These are phyloP conservation scores for Venturia effusa DNA, from an alignment of 2,329 filamentous ascomycete species.

Conservation along the genomic window DNA sequence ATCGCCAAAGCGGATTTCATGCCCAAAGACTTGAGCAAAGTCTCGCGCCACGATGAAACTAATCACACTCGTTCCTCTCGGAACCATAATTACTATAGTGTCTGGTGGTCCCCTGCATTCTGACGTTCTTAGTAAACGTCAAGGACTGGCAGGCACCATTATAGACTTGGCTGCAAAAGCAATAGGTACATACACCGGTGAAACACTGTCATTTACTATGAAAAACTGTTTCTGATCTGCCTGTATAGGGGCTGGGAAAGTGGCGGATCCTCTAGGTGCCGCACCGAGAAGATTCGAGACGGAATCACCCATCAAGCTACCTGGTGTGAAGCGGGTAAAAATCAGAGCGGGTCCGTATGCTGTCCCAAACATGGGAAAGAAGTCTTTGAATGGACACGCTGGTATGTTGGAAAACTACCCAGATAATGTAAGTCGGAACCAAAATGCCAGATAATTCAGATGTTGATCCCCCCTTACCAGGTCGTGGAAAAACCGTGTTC, in stretches of 20 bases:
- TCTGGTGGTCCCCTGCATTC: background rate
- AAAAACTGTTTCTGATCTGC: background rate
- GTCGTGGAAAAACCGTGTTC: conserved; percentile 6
- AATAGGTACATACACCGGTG: background rate
- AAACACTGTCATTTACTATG: background rate
- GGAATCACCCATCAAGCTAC: background rate
- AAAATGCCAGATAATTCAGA: background rate
- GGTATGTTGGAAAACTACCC: conserved; percentile 11
- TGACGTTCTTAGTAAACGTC: background rate
- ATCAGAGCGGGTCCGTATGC: conserved; percentile 10
- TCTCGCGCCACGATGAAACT: background rate
- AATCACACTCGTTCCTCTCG: background rate
- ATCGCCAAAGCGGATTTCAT: background rate
- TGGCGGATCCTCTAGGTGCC: conserved; percentile 5
- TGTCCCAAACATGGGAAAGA: conserved; percentile 8
- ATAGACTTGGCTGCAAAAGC: background rate
- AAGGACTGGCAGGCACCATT: background rate
- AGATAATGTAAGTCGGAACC: background rate
- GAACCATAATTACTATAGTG: background rate
- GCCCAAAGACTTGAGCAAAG: background rate
- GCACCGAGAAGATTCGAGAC: background rate
- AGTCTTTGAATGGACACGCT: background rate
- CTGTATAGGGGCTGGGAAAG: background rate
- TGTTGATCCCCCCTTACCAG: background rate
- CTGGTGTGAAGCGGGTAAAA: conserved; percentile 4